Conservation (phyloP, 2,329 filamentous ascomycete genomes). For the Fusarium marasasianum region DNA sequence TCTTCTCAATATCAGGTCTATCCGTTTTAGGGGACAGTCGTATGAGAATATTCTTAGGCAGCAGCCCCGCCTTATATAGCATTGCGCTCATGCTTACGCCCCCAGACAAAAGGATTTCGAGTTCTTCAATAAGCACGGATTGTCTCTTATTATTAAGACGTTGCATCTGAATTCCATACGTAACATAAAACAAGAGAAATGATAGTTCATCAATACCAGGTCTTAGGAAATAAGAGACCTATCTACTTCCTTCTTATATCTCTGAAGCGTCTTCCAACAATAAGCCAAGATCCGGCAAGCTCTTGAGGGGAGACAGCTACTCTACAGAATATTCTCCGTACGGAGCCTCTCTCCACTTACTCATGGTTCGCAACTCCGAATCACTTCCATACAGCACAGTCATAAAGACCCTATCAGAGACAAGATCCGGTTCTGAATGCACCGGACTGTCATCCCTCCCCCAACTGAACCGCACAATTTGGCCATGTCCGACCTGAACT, state of each 20-base stretch:
- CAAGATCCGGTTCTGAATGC: slow-evolving; percentile 1
- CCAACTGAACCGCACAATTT: neutral
- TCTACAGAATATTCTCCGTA: neutral
- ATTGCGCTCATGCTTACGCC: neutral
- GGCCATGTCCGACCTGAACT: neutral
- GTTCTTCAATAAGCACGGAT: neutral
- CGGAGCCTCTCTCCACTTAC: neutral
- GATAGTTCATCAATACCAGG: rapidly evolving
- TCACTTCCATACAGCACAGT: slow-evolving; percentile 2
- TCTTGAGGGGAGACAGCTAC: neutral
- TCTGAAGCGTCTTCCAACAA: rapidly evolving
- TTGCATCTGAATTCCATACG: neutral
- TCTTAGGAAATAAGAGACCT: rapidly evolving
- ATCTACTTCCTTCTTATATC: neutral
- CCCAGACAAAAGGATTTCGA: no score
- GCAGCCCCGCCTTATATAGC: neutral
- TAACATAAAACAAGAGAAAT: neutral
- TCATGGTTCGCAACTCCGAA: neutral
- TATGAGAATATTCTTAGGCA: neutral
- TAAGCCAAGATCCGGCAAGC: rapidly evolving
- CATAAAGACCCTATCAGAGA: neutral
- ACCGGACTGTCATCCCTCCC: neutral
- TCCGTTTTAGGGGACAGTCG: rapidly evolving
- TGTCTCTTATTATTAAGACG: neutral
- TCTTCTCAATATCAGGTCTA: neutral